Evolutionary conservation across 352 stramenopile genomes (phyloP).

Genomic region (Thraustotheca clavata): DNA sequence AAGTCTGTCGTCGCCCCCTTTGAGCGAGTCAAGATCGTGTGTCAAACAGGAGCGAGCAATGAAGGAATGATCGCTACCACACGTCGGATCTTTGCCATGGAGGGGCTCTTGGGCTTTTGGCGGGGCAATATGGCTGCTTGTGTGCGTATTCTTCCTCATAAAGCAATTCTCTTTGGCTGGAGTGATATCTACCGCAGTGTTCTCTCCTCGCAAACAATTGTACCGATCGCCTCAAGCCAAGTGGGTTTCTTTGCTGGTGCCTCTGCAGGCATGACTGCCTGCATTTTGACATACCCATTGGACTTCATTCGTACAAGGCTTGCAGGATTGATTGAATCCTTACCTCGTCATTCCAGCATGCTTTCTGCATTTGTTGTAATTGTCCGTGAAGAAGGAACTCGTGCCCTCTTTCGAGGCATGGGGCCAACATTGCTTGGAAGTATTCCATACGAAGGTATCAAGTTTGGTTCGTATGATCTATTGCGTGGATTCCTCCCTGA

Average conservation of each 20-base stretch:
- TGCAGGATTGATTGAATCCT: slow-evolving; percentile 55
- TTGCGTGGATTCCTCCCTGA: slow-evolving; percentile 43
- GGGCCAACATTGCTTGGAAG: slow-evolving; percentile 56
- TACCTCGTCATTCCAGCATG: slow-evolving; percentile 66
- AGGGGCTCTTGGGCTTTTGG: slow-evolving; percentile 63
- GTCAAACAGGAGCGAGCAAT: slow-evolving; percentile 59
- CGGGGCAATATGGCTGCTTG: slow-evolving; percentile 64
- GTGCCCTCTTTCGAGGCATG: slow-evolving; percentile 60
- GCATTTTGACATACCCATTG: slow-evolving; percentile 78
- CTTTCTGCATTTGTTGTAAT: slow-evolving; percentile 55
- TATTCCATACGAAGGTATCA: slow-evolving; percentile 75
- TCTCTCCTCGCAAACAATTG: slow-evolving; percentile 22
- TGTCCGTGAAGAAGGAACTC: slow-evolving; percentile 53
- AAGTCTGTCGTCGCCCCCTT: slow-evolving; percentile 78
- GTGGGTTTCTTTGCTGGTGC: slow-evolving; percentile 61
- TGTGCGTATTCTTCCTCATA: slow-evolving; percentile 71
- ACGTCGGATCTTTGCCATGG: slow-evolving; percentile 40
- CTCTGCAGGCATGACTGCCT: slow-evolving; percentile 73
- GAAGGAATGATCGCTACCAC: slow-evolving; percentile 61
- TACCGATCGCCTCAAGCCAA: slow-evolving; percentile 34
- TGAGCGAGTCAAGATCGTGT: slow-evolving; percentile 82
- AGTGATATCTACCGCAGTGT: slow-evolving; percentile 77
- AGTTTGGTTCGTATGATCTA: slow-evolving; percentile 72
- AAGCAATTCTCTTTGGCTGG: slow-evolving; percentile 73
- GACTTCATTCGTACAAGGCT: slow-evolving; percentile 78